Evolutionary conservation across 2,329 filamentous ascomycete species (phyloP).

Genomic region (Epichloe glyceriae): DNA sequence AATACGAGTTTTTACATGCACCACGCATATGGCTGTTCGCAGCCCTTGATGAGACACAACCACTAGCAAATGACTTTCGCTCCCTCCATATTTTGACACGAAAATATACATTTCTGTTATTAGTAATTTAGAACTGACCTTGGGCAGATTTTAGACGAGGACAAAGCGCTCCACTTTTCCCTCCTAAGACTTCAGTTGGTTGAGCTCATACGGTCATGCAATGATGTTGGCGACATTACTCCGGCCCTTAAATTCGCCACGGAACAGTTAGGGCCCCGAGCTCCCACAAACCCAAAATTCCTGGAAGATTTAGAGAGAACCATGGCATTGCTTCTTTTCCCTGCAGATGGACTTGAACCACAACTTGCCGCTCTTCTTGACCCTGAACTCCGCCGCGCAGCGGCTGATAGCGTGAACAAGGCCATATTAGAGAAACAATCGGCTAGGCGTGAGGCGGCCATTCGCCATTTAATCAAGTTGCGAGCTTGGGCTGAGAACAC

Average conservation of each 20-base stretch:
- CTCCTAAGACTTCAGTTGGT: constrained; percentile 83
- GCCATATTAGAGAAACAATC: constrained; percentile 68
- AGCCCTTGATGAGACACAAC: constrained; percentile 84
- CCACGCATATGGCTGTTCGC: constrained; percentile 85
- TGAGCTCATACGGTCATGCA: constrained; percentile 76
- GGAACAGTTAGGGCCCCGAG: constrained; percentile 73
- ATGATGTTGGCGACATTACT: constrained; percentile 55
- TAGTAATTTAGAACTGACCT: constrained; percentile 5
- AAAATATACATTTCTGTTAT: background rate
- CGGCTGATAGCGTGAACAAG: constrained; percentile 83
- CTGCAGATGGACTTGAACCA: constrained; percentile 64
- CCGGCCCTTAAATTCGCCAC: constrained; percentile 80
- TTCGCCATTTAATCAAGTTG: constrained; percentile 68
- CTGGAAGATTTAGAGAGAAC: constrained; percentile 81
- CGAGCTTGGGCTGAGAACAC: constrained; percentile 72
- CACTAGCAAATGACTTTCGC: constrained; percentile 33
- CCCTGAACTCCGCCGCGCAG: constrained; percentile 63
- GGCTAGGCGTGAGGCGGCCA: constrained; percentile 63
- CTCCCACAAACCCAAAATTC: constrained; percentile 68
- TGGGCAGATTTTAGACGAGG: constrained; percentile 70
- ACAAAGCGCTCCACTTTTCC: constrained; percentile 77
- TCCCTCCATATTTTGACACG: constrained; percentile 3
- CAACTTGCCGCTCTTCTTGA: constrained; percentile 66
- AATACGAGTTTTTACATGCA: constrained; percentile 85
- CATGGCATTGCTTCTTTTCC: constrained; percentile 84